Base-by-base conservation (phyloP, 208 protist genomes). In the Leishmania arabica region DNA sequence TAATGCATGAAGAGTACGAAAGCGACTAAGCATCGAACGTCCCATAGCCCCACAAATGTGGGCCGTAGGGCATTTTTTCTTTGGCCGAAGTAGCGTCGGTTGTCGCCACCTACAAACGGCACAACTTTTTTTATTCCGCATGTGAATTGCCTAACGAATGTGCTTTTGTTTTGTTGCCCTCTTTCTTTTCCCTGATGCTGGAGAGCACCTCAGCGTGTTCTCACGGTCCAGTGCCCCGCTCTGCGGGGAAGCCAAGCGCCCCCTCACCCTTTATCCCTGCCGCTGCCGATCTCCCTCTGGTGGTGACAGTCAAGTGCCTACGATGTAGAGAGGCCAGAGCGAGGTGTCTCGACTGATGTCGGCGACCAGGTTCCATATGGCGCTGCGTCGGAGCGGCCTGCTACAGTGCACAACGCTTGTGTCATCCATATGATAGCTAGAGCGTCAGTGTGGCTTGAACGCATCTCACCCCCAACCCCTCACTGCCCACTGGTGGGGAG, bases 1-100 rank as follows among this genome's bases (percentile, higher is more conserved):
- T 66, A 3, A 70, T 75, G 40, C 60, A 73, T 64, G 78, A 69
- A 58, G 79, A 76, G 65, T 77, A 71, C 64, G 77, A 83, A 51
- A 73, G 21, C 27, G 21, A 62, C 5, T 53, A 31, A 49, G 21
- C 77, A 21, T 79, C 75, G 27, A 42, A 47, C 13, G 7, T 11
- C 65, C 65, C 40, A 21, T 71, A 21, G 45, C 69, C 21, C 27
- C 17, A 54, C 24, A 6, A 45, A 37, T 66, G n/a, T 24, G 40
- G 5, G n/a, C 24, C 56, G 27, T 66, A 47, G 58, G 17, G 47
- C 2, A 21, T 24, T 76, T 75, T n/a, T 77, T 42, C 6, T 75
- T 51, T 40, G 7, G 0, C 40, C 7, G 45, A 31, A 53, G n/a
- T 13, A 47, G 8, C 47, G 49, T 21, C 31, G 34, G 40, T 9